Conservation (phyloP, 768 basidiomycete genomes). For the Boletus rubescentipes region DNA sequence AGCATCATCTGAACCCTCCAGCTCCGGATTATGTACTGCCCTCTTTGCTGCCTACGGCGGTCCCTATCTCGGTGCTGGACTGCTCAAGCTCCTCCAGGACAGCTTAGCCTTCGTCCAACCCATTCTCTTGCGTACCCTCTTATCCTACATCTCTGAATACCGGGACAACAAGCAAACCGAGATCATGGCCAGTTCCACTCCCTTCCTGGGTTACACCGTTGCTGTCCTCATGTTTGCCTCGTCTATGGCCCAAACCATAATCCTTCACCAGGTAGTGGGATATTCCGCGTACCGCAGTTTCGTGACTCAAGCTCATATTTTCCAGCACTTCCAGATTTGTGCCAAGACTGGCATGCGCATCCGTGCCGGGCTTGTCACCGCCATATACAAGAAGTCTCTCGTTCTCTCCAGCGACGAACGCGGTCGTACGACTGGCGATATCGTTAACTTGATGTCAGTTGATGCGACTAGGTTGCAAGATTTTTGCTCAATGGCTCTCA, state of each 20-base stretch:
- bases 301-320: not conserved
- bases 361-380: constrained; percentile 81
- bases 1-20: constrained; percentile 22
- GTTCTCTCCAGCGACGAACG: constrained; percentile 85
- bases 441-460: constrained; percentile 92
- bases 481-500: constrained; percentile 74
- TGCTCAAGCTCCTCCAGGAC: constrained; percentile 80
- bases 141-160: constrained; percentile 81
- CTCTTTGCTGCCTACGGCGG: constrained; percentile 77
- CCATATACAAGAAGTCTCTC: constrained; percentile 84
- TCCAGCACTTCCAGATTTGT: constrained; percentile 81
- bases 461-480: constrained; percentile 80
- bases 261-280: constrained; percentile 69
- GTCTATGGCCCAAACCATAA: constrained; percentile 74
- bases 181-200: constrained; percentile 30
- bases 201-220: constrained; percentile 71
- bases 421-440: constrained; percentile 81
- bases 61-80: constrained; percentile 61
- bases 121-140: constrained; percentile 74
- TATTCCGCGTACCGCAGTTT: not conserved
- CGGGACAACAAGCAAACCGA: constrained; percentile 44
- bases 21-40: constrained; percentile 68
- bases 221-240: constrained; percentile 78
- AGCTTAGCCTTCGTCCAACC: constrained; percentile 82
- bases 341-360: constrained; percentile 93